Evolutionary conservation across 2,329 filamentous ascomycete genomes (phyloP).

Genomic region (Neonectria coccinea): DNA sequence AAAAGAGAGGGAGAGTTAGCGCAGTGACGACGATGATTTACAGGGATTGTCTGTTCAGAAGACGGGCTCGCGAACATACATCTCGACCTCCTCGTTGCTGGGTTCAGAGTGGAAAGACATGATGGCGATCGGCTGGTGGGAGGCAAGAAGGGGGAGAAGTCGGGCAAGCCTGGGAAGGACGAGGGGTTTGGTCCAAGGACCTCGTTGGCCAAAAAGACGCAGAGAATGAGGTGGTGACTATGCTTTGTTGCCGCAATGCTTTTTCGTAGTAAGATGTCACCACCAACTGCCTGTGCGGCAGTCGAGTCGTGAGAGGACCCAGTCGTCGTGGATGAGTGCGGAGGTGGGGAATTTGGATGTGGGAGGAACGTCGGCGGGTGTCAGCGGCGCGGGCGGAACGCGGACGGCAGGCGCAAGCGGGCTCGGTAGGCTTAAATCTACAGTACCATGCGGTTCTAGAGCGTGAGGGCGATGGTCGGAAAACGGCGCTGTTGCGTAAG

Average conservation of each 20-base stretch:
- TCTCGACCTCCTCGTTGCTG: slow-evolving; percentile 44
- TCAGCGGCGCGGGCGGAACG: slow-evolving; percentile 12
- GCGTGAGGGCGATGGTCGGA: not conserved
- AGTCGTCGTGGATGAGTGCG: slow-evolving; percentile 29
- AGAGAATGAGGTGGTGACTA: slow-evolving; percentile 2
- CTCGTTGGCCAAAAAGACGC: slow-evolving; percentile 4
- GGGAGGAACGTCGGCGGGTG: slow-evolving; percentile 14
- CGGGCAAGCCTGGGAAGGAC: slow-evolving; percentile 10
- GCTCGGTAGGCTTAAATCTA: slow-evolving; percentile 6
- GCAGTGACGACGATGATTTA: slow-evolving; percentile 1
- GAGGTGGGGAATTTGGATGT: slow-evolving; percentile 32
- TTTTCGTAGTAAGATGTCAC: slow-evolving; percentile 7
- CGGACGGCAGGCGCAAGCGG: slow-evolving; percentile 12
- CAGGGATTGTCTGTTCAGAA: not conserved
- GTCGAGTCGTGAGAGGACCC: slow-evolving; percentile 20
- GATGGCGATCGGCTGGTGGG: slow-evolving; percentile 16
- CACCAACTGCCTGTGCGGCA: slow-evolving; percentile 16
- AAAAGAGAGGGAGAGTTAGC: slow-evolving; percentile 36
- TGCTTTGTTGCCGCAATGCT: not conserved
- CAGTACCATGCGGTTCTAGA: slow-evolving; percentile 2
- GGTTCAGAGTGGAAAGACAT: slow-evolving; percentile 35
- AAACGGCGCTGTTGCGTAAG: not conserved
- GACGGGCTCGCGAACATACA: slow-evolving; percentile 34
- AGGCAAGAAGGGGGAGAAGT: not conserved
- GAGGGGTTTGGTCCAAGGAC: slow-evolving; percentile 10